Base-by-base conservation (phyloP, 2,329 filamentous ascomycete genomes). In the Penicillium sp. region DNA sequence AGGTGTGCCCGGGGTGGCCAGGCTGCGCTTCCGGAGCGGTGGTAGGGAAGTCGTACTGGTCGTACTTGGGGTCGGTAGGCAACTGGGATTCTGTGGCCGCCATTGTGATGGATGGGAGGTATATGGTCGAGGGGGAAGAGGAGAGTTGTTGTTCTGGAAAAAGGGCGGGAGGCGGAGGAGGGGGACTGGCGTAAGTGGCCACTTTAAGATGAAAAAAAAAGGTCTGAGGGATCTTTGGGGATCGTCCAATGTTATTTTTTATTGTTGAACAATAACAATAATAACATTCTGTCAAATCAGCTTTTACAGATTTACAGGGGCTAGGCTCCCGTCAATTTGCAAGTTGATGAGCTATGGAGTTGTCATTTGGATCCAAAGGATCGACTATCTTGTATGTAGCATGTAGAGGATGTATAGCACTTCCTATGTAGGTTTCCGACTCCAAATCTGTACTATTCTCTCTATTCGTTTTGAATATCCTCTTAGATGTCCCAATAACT, bases 11-110 rank as follows among this genome's bases (percentile, higher is more conserved):
- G 62, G 93, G 88, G 77, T 97, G 92, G 65, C 94, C 94, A 69
- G 82, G 80, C 73, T 88, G 85, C 47, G 83, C 75, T 67, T 86
- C 85, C 55, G 89, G 85, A 47, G 91, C 86, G 62, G 85, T 88
- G 64, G 88, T 91, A 62, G 94, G 94, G 81, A 86, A 97, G 78
- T 97, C 93, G 78, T 94, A 97, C 81, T 95, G 77, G 80, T 97
- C 94, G 82, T 97, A 96, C 81, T 96, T 97, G 75, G 90, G 84
- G 78, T 96, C 88, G 69, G 91, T 78, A 66, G 80, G 75, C 67
- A 76, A 65, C 54, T 73, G 71, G 56, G 73, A 71, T 35, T 71
- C 66, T 56, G 65, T 52, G 46, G 69, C 60, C 46, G 69, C 68
- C 71, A 71, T 76, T 64, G 48, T 73, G 65, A 56, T 56, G 54